Base-by-base conservation (phyloP, 1,139 yeast species). In the Eremothecium cymbalariae region DNA sequence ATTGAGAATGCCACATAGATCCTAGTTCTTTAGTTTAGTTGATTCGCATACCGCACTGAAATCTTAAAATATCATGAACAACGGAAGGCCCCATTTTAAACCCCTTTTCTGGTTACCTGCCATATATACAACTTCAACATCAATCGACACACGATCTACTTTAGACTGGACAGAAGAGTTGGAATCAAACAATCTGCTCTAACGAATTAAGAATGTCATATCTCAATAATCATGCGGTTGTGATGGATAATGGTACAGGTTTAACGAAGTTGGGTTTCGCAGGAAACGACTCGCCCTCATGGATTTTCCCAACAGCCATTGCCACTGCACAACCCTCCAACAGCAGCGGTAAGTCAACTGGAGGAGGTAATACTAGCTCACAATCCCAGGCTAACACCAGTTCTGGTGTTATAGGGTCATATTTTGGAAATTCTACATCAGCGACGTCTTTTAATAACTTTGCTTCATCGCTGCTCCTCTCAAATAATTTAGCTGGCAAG, bases 221-320 rank as follows among this genome's bases (percentile, higher is more conserved):
- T 46, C 41, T 77, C 53, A 72, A 77, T 62, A 81, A 79, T 42
- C 96, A 96, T 32, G 95, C 96, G 43, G 90, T 86, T 67, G 95
- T 86, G 62, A 86, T 86, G 95, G 95, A 55, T 44, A 60, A 64
- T 41, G 99, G 99, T 70, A 90, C 99, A 47, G 99, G 99, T 45
- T 70, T 88, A 52, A 90, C 98, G 56, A 90, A 90, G 60, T 72
- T 90, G 45, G 99, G 99, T 18, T 90, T 88, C 64, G 98, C 99
- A 49, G 99, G 99, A 37, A 90, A 90, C 59, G 98, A 90, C 63
- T 74, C 96, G 11, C 99, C 99, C 22, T 86, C 96, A 6, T 93
- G 83, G 70, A 85, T 90, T 31, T 85, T 90, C 55, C 99, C 99
- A 32, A 90, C 99, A 1, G 97, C 95, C 8, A 93, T 90, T 60